Conservation (phyloP, 495 filamentous ascomycete species). For the Neurospora africana region DNA sequence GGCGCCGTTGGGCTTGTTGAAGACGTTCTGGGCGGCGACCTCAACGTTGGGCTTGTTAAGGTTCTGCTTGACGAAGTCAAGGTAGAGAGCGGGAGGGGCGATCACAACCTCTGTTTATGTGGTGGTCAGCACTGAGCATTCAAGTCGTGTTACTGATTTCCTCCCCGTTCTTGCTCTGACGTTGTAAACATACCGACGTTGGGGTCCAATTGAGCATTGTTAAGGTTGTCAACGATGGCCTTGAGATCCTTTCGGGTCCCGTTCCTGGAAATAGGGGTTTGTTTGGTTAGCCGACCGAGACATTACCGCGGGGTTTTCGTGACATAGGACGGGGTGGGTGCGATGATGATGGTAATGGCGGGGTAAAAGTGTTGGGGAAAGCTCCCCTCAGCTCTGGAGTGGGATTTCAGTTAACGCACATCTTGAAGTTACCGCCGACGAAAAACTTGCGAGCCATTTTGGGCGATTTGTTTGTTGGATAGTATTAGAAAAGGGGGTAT, state of each 20-base stretch:
- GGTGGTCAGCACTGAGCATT: neutral
- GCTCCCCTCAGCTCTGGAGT: neutral
- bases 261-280: slow-evolving; percentile 52
- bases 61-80: slow-evolving; percentile 69
- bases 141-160: neutral
- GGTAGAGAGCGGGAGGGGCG: slow-evolving; percentile 82
- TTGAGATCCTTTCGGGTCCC: slow-evolving; percentile 78
- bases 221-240: slow-evolving; percentile 78
- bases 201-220: slow-evolving; percentile 60
- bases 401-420: slow-evolving; percentile 48
- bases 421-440: slow-evolving; percentile 99
- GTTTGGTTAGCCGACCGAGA: slow-evolving; percentile 12
- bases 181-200: slow-evolving; percentile 45
- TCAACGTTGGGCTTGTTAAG: slow-evolving; percentile 48
- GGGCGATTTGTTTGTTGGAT: slow-evolving; percentile 14
- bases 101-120: slow-evolving; percentile 71
- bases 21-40: slow-evolving; percentile 92
- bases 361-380: slow-evolving; percentile 13
- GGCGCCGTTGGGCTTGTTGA: slow-evolving; percentile 90
- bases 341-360: slow-evolving; percentile 10
- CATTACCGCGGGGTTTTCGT: slow-evolving; percentile 16
- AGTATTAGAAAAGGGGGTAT: neutral
- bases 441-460: slow-evolving; percentile 95
- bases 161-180: neutral
- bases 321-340: neutral